Evolutionary conservation across 768 basidiomycete genomes (phyloP).

Genomic region (Mrakia gelida): DNA sequence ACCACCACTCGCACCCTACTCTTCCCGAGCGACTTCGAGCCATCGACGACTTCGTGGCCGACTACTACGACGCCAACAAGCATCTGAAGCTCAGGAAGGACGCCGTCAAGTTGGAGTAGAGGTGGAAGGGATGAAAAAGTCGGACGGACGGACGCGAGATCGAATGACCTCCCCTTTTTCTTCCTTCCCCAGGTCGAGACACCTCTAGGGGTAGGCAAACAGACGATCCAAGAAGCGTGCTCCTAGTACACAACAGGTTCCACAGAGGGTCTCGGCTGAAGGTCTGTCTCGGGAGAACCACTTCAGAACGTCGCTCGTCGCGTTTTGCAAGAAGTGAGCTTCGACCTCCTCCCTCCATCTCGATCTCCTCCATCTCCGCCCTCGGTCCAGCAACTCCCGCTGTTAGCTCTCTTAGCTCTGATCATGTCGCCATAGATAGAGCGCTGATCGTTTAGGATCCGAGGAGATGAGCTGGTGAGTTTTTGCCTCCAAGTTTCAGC

Average conservation of each 20-base stretch:
- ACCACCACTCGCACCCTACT: slow-evolving; percentile 94
- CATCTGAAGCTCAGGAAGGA: slow-evolving; percentile 7
- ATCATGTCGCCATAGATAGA: no score
- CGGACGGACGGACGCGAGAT: neutral
- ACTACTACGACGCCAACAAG: slow-evolving; percentile 17
- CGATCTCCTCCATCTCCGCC: neutral
- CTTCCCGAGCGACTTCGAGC: slow-evolving; percentile 81
- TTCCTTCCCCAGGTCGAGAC: neutral
- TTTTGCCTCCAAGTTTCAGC: no score
- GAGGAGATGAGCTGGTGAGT: no score
- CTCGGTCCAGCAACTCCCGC: neutral
- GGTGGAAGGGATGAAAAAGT: neutral
- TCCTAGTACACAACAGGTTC: no score
- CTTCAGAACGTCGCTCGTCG: neutral
- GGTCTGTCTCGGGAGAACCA: neutral
- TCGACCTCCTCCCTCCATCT: neutral
- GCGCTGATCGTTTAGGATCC: no score
- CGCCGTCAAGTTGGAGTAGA: neutral
- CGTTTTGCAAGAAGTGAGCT: neutral
- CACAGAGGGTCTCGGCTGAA: neutral
- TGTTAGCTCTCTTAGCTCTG: no score
- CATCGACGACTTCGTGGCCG: slow-evolving; percentile 52
- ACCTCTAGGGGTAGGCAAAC: no score
- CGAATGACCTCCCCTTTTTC: neutral
- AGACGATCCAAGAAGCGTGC: no score